Evolutionary conservation across 768 basidiomycete species (phyloP).

Genomic region (Daedaleopsis nitida): DNA sequence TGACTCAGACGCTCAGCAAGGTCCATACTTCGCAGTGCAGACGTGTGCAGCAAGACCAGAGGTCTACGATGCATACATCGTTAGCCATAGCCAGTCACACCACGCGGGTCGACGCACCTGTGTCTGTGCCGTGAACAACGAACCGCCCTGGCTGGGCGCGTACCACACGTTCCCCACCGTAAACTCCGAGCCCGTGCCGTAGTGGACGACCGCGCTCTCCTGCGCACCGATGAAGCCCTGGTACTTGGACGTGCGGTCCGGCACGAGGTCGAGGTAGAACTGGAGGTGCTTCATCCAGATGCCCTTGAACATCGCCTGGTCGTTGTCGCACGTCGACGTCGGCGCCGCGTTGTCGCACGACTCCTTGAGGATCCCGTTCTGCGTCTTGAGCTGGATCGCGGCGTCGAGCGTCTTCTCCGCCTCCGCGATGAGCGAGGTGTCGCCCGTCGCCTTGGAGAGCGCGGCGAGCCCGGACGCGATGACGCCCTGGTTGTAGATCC

Average conservation of each 20-base stretch:
- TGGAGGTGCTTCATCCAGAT: slow-evolving; percentile 24
- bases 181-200: slow-evolving; percentile 1
- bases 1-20: background rate
- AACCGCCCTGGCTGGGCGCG: slow-evolving; percentile 29
- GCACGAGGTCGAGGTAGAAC: slow-evolving; percentile 22
- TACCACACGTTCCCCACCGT: slow-evolving; percentile 41
- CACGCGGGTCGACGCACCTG: background rate
- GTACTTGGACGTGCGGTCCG: slow-evolving; percentile 17
- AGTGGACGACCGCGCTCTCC: slow-evolving; percentile 12
- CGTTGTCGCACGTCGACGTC: slow-evolving; percentile 15
- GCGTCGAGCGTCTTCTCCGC: slow-evolving; percentile 25
- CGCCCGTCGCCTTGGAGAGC: slow-evolving; percentile 29
- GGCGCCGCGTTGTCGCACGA: slow-evolving; percentile 21
- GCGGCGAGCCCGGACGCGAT: slow-evolving; percentile 55
- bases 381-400: slow-evolving; percentile 8
- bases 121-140: slow-evolving; percentile 32
- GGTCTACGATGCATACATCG: background rate
- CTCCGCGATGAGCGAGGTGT: slow-evolving; percentile 13
- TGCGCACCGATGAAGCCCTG: slow-evolving; percentile 15
- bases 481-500: slow-evolving; percentile 65
- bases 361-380: slow-evolving; percentile 20
- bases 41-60: slow-evolving; percentile 8
- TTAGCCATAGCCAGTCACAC: background rate
- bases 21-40: slow-evolving; percentile 7
- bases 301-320: slow-evolving; percentile 12